Evolutionary conservation across 345 rosid species (phyloP), one percentile per base, ranked within the genome.

Genomic region (Arabis alpina): DNA sequence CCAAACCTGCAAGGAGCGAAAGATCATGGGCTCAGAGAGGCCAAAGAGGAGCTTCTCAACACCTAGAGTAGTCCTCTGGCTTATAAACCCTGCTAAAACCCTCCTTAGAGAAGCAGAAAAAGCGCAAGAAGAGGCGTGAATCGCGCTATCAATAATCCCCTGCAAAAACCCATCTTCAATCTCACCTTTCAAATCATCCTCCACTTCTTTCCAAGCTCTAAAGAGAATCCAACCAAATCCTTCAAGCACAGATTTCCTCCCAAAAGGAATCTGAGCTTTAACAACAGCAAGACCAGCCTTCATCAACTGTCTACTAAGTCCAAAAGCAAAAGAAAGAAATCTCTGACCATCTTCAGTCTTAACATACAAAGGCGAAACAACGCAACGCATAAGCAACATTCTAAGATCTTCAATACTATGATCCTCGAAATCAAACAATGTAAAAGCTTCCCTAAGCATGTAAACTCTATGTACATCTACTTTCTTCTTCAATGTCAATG

Each of bases 1-100:
- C n/a, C n/a, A n/a, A n/a, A n/a, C n/a, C 91, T 91, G 98, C 28
- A 93, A 75, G 0, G 96, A 93, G 30, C 96, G 90, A 72, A 94
- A 91, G 27, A 94, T 83, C 64, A 94, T 82, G 13, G 97, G 99
- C 83, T 94, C 95, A 6, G 95, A 79, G 6, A 94, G 87, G 64
- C 82, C 58, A 64, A 94, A 94, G 28, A 91, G 88, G 36, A 94
- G 74, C 79, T 91, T 91, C 79, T 89, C 99, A 54, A 91, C 96
- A 2, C 95, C 97, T 12, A 80, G 85, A 71, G 79, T 78, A 16
- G 91, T 80, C 53, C 96, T 81, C 77, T 89, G 96, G 61, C 58
- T 75, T 13, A 91, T 79, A 80, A 91, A 87, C 11, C 87, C 93
- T 3, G 91, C 95, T 64, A 94, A 81, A 78, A 91, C 83, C 80